Conservation (phyloP, 2,329 filamentous ascomycete genomes). For the Colletotrichum truncatum region DNA sequence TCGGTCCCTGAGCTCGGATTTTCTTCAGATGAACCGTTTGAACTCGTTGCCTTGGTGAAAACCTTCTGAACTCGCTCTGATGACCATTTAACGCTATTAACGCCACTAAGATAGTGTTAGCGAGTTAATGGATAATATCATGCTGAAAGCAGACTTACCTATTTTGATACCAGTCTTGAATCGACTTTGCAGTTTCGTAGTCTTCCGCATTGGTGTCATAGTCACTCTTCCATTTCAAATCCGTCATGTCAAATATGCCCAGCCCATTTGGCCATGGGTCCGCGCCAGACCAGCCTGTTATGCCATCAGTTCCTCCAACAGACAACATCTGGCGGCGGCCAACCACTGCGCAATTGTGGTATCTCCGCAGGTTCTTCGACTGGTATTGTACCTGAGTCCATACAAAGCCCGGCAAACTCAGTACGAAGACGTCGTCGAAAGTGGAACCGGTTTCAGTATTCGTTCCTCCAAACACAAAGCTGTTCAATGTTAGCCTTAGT, state of each 20-base stretch:
- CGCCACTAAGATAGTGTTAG: neutral
- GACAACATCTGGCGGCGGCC: conserved; percentile 30
- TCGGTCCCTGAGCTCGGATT: too few relatives aligned
- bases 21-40: neutral
- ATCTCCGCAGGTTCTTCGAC: neutral
- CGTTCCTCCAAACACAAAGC: conserved; percentile 29
- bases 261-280: conserved; percentile 25
- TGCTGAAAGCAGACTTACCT: neutral
- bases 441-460: neutral
- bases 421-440: conserved; percentile 23
- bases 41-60: neutral
- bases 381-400: conserved; percentile 27
- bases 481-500: neutral
- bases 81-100: conserved; percentile 10
- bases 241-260: conserved; percentile 27
- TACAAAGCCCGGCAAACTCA: conserved; percentile 28
- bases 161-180: conserved; percentile 19
- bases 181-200: conserved; percentile 2
- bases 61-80: conserved; percentile 3
- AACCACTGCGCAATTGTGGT: conserved; percentile 11
- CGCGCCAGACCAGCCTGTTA: neutral
- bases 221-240: conserved; percentile 14
- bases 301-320: conserved; percentile 6
- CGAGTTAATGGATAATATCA: too few relatives aligned
- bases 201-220: conserved; percentile 18